Evolutionary conservation across 768 basidiomycete species (phyloP).

Genomic region (Boletellus sp.): DNA sequence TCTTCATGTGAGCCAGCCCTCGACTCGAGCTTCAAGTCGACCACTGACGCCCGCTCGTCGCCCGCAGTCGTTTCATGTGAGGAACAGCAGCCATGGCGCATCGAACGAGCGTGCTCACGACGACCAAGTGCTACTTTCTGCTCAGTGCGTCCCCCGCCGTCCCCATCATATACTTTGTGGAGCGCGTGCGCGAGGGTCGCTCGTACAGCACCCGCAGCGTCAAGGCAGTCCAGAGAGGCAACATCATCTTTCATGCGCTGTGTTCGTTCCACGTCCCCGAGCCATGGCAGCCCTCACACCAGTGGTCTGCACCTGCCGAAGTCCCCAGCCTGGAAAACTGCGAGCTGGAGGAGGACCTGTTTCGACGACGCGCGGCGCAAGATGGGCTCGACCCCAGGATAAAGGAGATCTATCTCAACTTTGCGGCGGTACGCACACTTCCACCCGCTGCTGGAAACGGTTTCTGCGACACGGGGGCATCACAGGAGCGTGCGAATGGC

Average conservation of each 20-base stretch:
- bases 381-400: constrained; percentile 33
- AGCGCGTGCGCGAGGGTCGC: constrained; percentile 67
- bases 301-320: constrained; percentile 63
- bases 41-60: background rate
- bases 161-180: constrained; percentile 77
- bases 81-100: constrained; percentile 23
- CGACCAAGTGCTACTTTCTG: constrained; percentile 72
- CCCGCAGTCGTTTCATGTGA: constrained; percentile 64
- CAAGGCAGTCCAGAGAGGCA: constrained; percentile 55
- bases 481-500: constrained; percentile 61
- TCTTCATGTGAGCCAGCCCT: constrained; percentile 59
- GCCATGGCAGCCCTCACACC: constrained; percentile 65
- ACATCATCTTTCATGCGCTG: constrained; percentile 56
- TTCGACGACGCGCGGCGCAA: constrained; percentile 24
- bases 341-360: constrained; percentile 49
- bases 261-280: constrained; percentile 85
- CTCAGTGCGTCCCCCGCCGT: constrained; percentile 67
- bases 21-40: background rate
- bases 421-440: constrained; percentile 22
- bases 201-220: constrained; percentile 68
- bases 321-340: constrained; percentile 57
- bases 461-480: constrained; percentile 23
- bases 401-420: constrained; percentile 31
- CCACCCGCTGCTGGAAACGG: constrained; percentile 16
- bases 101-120: constrained; percentile 3